A percentile compares a stretch with the other conserved stretches of the same genome.
These are phyloP conservation scores for Colletotrichum gloeosporioides DNA, from an alignment of 2,329 filamentous ascomycete genomes.

Conservation along the genomic window DNA sequence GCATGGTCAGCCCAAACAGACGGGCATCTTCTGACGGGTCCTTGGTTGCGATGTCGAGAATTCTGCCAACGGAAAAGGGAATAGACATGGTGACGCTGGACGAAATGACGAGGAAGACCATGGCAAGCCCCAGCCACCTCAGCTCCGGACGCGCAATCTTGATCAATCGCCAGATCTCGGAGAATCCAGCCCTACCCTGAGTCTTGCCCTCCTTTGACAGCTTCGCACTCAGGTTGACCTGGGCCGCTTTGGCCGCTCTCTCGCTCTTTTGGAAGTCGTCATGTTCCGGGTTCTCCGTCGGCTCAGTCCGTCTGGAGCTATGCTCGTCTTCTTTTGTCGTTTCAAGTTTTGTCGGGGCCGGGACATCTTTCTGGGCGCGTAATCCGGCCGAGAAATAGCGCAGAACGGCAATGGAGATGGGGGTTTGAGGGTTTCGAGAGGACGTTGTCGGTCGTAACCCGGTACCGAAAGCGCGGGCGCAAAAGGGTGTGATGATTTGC, in stretches of 20 bases:
- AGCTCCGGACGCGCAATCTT: constrained; percentile 89
- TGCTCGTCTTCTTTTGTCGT: neutral
- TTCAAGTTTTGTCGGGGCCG: neutral
- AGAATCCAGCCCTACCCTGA: constrained; percentile 62
- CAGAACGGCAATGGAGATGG: constrained; percentile 9
- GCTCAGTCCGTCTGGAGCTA: constrained; percentile 37
- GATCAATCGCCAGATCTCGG: constrained; percentile 85
- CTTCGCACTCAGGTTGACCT: constrained; percentile 88
- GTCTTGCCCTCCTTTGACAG: constrained; percentile 81
- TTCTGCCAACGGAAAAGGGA: constrained; percentile 94
- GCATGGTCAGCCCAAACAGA: constrained; percentile 83
- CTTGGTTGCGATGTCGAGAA: constrained; percentile 89
- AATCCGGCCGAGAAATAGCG: constrained; percentile 35
- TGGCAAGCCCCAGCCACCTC: constrained; percentile 77
- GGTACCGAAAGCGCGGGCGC: neutral
- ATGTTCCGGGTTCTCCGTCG: constrained; percentile 33
- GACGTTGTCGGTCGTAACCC: neutral
- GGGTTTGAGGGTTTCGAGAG: neutral
- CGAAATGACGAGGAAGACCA: constrained; percentile 85
- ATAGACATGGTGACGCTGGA: constrained; percentile 95
- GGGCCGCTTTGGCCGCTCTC: constrained; percentile 83
- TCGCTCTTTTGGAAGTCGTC: constrained; percentile 71
- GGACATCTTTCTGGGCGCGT: constrained; percentile 25
- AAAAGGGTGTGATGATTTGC: neutral
- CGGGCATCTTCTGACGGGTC: constrained; percentile 67